A percentile compares a stretch with the other conserved stretches of the same genome.
Conservation (phyloP, 306 rosid species). For the Rubus parviflorus region DNA sequence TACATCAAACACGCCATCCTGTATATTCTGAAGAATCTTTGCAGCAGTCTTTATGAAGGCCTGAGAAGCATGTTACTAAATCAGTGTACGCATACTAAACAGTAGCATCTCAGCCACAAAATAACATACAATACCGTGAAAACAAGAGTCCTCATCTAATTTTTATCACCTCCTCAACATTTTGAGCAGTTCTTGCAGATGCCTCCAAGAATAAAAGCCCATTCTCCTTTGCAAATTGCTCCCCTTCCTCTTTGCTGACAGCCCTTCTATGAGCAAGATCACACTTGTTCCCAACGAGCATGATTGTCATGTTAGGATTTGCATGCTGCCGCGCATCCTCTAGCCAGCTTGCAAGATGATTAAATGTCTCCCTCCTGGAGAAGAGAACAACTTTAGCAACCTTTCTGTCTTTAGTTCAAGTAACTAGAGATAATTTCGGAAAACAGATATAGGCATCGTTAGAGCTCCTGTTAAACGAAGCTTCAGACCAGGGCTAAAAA, state of each 20-base stretch:
- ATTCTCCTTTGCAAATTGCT: conserved; percentile 92
- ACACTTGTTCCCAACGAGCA: conserved; percentile 85
- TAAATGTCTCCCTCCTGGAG: conserved; percentile 88
- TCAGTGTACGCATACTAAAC: neutral
- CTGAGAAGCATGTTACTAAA: conserved; percentile 35
- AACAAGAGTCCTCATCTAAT: neutral
- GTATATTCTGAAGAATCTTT: conserved; percentile 88
- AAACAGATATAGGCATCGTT: neutral
- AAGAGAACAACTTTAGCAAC: conserved; percentile 13
- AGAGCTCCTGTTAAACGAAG: neutral
- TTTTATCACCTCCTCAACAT: conserved; percentile 83
- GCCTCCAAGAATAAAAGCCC: conserved; percentile 96
- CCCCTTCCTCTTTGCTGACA: conserved; percentile 96
- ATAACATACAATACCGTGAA: neutral
- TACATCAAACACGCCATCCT: conserved; percentile 87
- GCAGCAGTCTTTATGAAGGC: conserved; percentile 90
- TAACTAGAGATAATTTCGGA: conserved; percentile 9
- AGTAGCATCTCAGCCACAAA: conserved; percentile 1
- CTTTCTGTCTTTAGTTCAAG: conserved; percentile 14
- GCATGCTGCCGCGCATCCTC: conserved; percentile 99
- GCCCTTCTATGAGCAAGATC: conserved; percentile 94
- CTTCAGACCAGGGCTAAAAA: neutral
- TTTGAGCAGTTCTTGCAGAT: conserved; percentile 94
- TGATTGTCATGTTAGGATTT: conserved; percentile 92
- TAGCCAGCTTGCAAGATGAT: conserved; percentile 87